phyloP scores from a whole-genome alignment of 768 basidiomycete species.

The Lactarius akahatsu region DNA sequence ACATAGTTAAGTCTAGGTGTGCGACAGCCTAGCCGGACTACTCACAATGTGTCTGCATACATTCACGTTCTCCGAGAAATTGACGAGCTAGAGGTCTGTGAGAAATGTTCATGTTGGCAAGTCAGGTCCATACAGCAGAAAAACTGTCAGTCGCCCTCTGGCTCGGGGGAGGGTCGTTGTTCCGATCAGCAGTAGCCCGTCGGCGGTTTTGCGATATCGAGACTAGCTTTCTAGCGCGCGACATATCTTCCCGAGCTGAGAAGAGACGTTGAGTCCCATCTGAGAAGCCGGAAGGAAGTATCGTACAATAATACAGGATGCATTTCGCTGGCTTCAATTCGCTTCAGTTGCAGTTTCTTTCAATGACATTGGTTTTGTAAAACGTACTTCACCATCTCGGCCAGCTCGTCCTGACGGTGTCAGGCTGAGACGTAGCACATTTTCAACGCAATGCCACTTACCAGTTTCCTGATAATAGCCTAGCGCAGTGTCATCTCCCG shows the following conservation, averaged over 20 bases:
- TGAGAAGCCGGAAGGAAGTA: neutral
- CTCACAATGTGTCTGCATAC: conserved; percentile 73
- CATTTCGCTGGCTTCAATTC: conserved; percentile 68
- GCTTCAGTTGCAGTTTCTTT: conserved; percentile 13
- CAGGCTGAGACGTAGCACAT: conserved; percentile 14
- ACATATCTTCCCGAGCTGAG: conserved; percentile 73
- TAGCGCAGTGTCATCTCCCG: conserved; percentile 33
- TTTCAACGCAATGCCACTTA: conserved; percentile 32
- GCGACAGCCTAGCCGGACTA: conserved; percentile 6
- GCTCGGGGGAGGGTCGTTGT: conserved; percentile 57
- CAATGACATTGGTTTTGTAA: neutral
- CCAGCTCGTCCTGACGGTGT: conserved; percentile 64
- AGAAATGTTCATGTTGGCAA: conserved; percentile 25
- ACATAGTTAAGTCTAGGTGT: neutral
- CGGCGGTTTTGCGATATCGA: conserved; percentile 47
- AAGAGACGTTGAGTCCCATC: neutral
- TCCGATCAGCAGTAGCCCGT: conserved; percentile 41
- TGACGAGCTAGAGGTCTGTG: conserved; percentile 41
- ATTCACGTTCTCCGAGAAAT: conserved; percentile 57
- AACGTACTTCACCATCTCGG: conserved; percentile 65
- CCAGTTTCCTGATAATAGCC: conserved; percentile 90
- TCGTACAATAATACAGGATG: conserved; percentile 76
- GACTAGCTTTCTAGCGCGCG: conserved; percentile 55
- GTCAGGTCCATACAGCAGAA: conserved; percentile 46
- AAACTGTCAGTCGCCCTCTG: conserved; percentile 68